Base-by-base conservation (phyloP, 371 early-diverging fungal species). In the Actinomucor elegans region DNA sequence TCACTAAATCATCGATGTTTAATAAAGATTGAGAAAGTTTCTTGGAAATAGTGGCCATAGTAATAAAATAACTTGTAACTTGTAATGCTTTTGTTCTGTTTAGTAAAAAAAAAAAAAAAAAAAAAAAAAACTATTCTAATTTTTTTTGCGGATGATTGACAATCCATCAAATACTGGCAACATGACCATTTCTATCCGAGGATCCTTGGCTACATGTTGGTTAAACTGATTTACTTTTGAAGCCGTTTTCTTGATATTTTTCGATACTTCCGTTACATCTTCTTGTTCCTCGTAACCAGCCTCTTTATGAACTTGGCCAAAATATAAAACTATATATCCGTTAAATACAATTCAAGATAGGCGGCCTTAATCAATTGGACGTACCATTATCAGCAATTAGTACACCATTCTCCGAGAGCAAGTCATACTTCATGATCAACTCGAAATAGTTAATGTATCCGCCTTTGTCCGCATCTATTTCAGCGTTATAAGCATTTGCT, bases 101-200 rank as follows among this genome's bases (percentile, higher is more conserved):
- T n/a, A n/a, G n/a, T n/a, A n/a, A n/a, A n/a, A n/a, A n/a, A n/a
- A n/a, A n/a, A n/a, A n/a, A n/a, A n/a, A n/a, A n/a, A n/a, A 41
- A 26, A 41, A 17, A 38, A 26, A 42, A 10, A n/a, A 18, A 20
- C 38, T 18, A 9, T 31, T 46, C 12, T 31, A 23, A 15, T 27
- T 17, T 24, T 37, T 67, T 42, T 63, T 79, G 34, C 75, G 72
- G 10, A 89, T 81, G 15, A 91, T 52, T 3, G 79, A 77, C 15
- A 89, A 44, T 1, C 91, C 91, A 41, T 89, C 89, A 63, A 84
- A 86, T 9, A 80, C 32, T 1, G 90, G 91, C 36, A 90, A 55
- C 27, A 89, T 46, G 8, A 85, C 66, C 0, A 75, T 73, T 31
- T 85, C 85, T 0, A 79, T 73, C 34, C 89, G 73, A 14, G 75